Percentiles rank a stretch among this genome's conserved stretches.
Evolutionary conservation across 1,284 basidiomycete species (phyloP).

Genomic region (Ustilago hordei): DNA sequence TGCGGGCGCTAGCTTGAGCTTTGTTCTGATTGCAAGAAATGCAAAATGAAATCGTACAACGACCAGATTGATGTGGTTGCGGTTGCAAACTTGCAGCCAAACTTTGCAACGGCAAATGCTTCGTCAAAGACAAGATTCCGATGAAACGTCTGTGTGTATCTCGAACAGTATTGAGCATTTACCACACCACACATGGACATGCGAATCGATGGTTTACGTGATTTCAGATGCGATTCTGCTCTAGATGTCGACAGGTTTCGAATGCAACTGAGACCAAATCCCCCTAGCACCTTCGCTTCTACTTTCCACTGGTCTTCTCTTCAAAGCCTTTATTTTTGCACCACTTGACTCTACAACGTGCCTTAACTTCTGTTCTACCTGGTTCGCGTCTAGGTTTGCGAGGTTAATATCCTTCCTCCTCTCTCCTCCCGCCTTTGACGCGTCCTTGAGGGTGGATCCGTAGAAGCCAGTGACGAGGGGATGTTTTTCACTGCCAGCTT

Average conservation of each 20-base stretch:
- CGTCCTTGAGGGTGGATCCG: background rate
- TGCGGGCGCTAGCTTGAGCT: too few species aligned
- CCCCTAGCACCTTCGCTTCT: conserved; percentile 33
- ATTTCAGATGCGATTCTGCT: background rate
- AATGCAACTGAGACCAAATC: conserved; percentile 41
- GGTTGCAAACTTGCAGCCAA: too few species aligned
- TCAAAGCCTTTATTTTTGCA: conserved; percentile 25
- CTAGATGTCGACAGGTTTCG: conserved; percentile 19
- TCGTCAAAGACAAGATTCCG: too few species aligned
- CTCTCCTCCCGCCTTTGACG: background rate
- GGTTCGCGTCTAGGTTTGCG: conserved; percentile 28
- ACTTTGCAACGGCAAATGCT: too few species aligned
- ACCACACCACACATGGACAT: too few species aligned
- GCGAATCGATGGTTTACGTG: too few species aligned
- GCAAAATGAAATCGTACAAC: too few species aligned
- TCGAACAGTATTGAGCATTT: too few species aligned
- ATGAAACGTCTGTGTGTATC: too few species aligned
- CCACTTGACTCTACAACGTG: conserved; percentile 32
- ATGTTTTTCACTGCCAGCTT: conserved; percentile 17
- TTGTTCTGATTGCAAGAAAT: too few species aligned
- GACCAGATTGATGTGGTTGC: too few species aligned
- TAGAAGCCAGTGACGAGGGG: conserved; percentile 33
- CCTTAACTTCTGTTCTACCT: conserved; percentile 25
- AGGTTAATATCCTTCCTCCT: conserved; percentile 41
- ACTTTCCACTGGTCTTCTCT: conserved; percentile 26